Evolutionary conservation across 2,329 filamentous ascomycete genomes (phyloP), one percentile per base, ranked within the genome.

Genomic region (Calonectria leucothoes): DNA sequence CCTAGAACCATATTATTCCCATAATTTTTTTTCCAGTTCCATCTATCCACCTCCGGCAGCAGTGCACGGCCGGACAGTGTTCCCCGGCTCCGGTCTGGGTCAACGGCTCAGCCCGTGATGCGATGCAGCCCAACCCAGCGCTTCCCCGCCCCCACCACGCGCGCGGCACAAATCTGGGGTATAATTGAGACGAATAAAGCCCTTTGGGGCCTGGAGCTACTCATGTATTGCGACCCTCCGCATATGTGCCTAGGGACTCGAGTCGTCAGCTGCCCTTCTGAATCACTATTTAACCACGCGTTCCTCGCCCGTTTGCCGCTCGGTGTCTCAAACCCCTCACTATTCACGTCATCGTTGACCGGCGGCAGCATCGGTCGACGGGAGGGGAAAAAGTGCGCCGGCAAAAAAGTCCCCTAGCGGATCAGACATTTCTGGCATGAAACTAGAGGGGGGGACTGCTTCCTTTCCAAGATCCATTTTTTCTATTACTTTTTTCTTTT

Each of bases 141-240:
- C 33, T 75, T 74, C 78, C 76, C 78, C 78, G 76, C 78, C 78
- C 78, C 78, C 78, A 80, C 71, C 52, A 66, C 63, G 29, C 37
- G 39, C 48, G 49, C 45, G 33, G 33, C 71, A 61, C 49, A 73
- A 66, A 70, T 45, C 67, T 61, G 61, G 71, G 71, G 71, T 70
- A 73, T 67, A 23, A 51, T 66, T 55, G 48, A 65, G 61, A 65
- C 42, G 66, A 63, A 71, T 71, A 72, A 72, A 69, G 70, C 70
- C 31, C 14, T 69, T 69, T 52, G 39, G 39, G 35, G 39, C 39
- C 63, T 51, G 39, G 39, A 66, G 61, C 69, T 66, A 61, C 59
- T 48, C 39, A 48, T 48, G 39, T 55, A 35, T 31, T 29, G 48
- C 49, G 17, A 42, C 69, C 51, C 69, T 66, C 63, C 49, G 11